These are phyloP conservation scores for Phytopythium sindhum DNA, from an alignment of 352 stramenopile genomes.

Conservation along the genomic window DNA sequence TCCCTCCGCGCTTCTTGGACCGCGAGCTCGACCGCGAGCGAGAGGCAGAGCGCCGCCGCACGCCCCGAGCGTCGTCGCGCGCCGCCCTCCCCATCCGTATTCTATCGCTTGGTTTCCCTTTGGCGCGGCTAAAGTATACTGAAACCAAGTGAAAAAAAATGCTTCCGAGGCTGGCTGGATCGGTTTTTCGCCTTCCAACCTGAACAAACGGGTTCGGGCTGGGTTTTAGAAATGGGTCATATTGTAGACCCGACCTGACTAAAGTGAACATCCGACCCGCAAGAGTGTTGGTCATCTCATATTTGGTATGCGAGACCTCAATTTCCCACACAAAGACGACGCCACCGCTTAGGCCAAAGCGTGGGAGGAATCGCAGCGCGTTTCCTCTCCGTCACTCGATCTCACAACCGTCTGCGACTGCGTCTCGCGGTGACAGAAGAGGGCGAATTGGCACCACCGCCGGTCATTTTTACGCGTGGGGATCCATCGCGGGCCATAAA, in stretches of 20 bases:
- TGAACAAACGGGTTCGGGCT: neutral
- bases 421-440: no score
- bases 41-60: neutral
- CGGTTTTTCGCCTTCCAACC: neutral
- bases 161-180: no score
- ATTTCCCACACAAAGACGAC: no score
- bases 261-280: neutral
- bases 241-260: neutral
- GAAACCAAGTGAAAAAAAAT: neutral
- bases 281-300: neutral
- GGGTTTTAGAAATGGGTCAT: neutral
- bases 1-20: neutral
- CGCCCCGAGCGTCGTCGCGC: neutral
- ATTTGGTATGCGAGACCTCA: neutral
- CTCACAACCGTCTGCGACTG: neutral
- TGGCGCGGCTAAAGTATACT: neutral
- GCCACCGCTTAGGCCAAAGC: no score
- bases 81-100: neutral
- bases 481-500: neutral
- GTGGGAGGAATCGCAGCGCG: no score
- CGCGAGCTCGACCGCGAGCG: conserved; percentile 1
- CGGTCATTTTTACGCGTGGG: neutral
- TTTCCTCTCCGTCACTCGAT: neutral
- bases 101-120: neutral
- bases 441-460: no score